Conservation (phyloP, 345 rosid genomes). For the Euphorbia lathyris region DNA sequence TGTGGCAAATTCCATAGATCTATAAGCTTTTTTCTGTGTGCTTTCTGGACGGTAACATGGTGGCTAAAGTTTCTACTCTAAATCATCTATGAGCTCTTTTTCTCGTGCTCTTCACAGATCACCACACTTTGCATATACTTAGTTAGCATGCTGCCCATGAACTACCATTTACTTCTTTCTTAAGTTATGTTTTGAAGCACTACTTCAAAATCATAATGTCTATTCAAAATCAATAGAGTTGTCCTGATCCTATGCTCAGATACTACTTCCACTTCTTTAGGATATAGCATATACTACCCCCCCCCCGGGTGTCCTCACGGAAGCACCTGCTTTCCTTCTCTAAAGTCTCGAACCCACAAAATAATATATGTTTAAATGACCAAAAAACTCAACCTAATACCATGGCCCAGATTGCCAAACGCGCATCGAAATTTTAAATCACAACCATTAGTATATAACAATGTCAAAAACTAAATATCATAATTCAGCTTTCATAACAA, state of each 20-base stretch:
- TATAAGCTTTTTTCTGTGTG: not conserved
- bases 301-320: not conserved
- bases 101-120: not conserved
- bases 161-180: not conserved
- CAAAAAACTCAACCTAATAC: not conserved
- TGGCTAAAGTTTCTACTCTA: not conserved
- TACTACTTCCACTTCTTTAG: not conserved
- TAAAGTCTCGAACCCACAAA: not conserved
- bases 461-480: not conserved
- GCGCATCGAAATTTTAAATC: not conserved
- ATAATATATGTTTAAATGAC: not conserved
- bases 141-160: not conserved
- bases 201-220: not conserved
- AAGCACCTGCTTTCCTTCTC: too few relatives aligned
- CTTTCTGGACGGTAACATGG: not conserved
- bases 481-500: not conserved
- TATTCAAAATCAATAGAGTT: not conserved
- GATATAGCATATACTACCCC: not conserved
- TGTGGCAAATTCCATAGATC: not conserved
- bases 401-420: not conserved
- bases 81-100: not conserved
- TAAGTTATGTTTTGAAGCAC: not conserved
- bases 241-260: not conserved
- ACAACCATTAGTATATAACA: not conserved
- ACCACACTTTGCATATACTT: not conserved